Base-by-base conservation (phyloP, 179 eudicot genomes). In the Spinacia oleracea region DNA sequence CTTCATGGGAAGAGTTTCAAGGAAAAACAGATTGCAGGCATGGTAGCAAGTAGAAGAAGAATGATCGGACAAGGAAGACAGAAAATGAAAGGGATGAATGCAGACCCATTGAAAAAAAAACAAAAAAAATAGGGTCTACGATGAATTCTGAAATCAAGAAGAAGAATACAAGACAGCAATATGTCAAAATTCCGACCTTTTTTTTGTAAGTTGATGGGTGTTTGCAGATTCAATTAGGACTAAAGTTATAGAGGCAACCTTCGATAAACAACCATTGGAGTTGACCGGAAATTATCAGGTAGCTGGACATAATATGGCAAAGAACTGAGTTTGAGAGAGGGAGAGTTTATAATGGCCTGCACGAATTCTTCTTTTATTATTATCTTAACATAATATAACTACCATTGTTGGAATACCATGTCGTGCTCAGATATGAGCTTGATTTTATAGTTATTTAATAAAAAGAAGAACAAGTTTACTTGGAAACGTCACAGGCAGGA, bases 11-110 rank as follows among this genome's bases (percentile, higher is more conserved):
- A 15, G 53, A 18, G 53, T 14, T 34, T 77, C 50, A 84, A 9
- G 53, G 70, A 70, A 68, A 64, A 53, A 59, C 32, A 27, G 74
- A 16, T 29, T 66, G 86, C 42, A 83, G 67, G 46, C 80, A 82
- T 21, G 65, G 55, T 64, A 81, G 70, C 34, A 78, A 84, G 76
- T 55, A 64, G 20, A 75, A 81, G 48, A 85, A 82, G 75, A 82
- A 82, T 8, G 83, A 77, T 45, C 76, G 79, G 29, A 79, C 72
- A 9, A 78, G 70, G 34, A 77, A 75, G 25, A 80, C n/a, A 34
- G 86, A 83, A 35, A 80, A 80, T 40, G 81, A 77, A 70, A 80
- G 81, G 70, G 79, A 73, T 18, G 86, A 80, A 16, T 73, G 86
- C 20, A 83, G 45, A 9, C 83, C 86, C 86, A 83, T 83, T 53